Base-by-base conservation (phyloP, 768 basidiomycete species). In the Lactarius vividus region DNA sequence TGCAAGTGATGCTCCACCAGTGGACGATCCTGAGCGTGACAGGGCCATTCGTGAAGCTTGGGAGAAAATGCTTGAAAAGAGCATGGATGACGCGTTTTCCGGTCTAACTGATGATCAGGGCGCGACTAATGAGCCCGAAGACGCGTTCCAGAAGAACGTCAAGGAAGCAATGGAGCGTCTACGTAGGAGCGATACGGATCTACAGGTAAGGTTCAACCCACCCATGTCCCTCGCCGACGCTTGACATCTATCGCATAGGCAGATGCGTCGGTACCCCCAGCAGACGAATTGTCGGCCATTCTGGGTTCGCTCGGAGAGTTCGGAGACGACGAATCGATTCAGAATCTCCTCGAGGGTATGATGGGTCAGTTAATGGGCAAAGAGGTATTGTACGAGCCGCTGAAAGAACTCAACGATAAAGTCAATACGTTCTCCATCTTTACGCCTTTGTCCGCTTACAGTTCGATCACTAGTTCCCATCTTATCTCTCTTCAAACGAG, bases 291-390 rank as follows among this genome's bases (percentile, higher is more conserved):
- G 0, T 82, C 87, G 55, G 76, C 81, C 3, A 74, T 92, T 16
- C 76, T 92, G 26, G 74, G 80, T 20, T 79, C 82, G 23, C 70
- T 89, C 10, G 74, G 77, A 39, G 76, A 76, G 72, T 9, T 75
- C 74, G 4, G 80, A 71, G 78, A 77, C 2, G 77, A 75, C 15
- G 80, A 80, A 0, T 84, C 86, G 29, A 73, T 94, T 15, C 83
- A 88, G 52, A 84, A 81, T 0, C 77, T 94, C 66, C 80, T 96
- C 10, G 92, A 95, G 74, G 83, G 74, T 29, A 89, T 96, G 85
- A 92, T 94, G 91, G 78, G 82, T 26, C 85, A 88, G 74, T 79
- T 94, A 29, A 87, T 93, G 87, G 84, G 83, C 77, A 90, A 92
- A 72, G 90, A 92, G 0, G 79, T 94, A 3, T 77, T 96, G n/a